A percentile compares a stretch with the other conserved stretches of the same genome.
Evolutionary conservation across 805 yeast species (phyloP).

Genomic region (Zygosaccharomyces gambellarensis): DNA sequence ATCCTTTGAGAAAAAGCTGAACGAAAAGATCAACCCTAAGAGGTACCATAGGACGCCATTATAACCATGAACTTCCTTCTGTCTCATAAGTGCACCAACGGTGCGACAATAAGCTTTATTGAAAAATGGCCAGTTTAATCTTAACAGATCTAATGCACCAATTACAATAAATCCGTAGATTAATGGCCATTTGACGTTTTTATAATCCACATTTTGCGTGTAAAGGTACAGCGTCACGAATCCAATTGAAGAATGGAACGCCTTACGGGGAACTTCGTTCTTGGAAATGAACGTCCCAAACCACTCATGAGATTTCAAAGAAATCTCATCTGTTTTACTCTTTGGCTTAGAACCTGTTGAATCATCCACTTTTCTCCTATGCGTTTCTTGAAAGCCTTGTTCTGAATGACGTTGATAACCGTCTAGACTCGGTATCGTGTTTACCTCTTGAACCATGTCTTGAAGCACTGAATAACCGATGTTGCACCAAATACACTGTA

Average conservation of each 20-base stretch:
- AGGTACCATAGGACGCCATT: slow-evolving; percentile 90
- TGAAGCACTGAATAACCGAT: not conserved
- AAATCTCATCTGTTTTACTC: slow-evolving; percentile 20
- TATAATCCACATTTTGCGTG: slow-evolving; percentile 51
- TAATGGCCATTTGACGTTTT: slow-evolving; percentile 57
- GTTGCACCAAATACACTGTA: not conserved
- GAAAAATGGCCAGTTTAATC: slow-evolving; percentile 58
- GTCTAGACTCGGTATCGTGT: slow-evolving; percentile 9
- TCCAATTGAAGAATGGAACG: slow-evolving; percentile 86
- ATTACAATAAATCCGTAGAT: slow-evolving; percentile 51
- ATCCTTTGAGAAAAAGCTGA: slow-evolving; percentile 70
- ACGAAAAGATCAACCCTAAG: slow-evolving; percentile 70
- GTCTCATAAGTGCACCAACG: slow-evolving; percentile 82
- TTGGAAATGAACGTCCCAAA: slow-evolving; percentile 56
- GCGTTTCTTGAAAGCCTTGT: not conserved
- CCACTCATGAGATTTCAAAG: slow-evolving; percentile 39
- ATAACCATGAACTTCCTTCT: slow-evolving; percentile 61
- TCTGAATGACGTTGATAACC: slow-evolving; percentile 1
- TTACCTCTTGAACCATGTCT: slow-evolving; percentile 9
- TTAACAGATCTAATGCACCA: slow-evolving; percentile 57
- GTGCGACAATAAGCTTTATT: slow-evolving; percentile 61
- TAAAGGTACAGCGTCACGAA: slow-evolving; percentile 71
- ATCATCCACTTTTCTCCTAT: slow-evolving; percentile 5
- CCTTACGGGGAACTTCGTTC: slow-evolving; percentile 86
- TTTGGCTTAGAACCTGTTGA: not conserved